These are phyloP conservation scores for Alternaria solani DNA, from an alignment of 2,329 filamentous ascomycete genomes.

Conservation along the genomic window DNA sequence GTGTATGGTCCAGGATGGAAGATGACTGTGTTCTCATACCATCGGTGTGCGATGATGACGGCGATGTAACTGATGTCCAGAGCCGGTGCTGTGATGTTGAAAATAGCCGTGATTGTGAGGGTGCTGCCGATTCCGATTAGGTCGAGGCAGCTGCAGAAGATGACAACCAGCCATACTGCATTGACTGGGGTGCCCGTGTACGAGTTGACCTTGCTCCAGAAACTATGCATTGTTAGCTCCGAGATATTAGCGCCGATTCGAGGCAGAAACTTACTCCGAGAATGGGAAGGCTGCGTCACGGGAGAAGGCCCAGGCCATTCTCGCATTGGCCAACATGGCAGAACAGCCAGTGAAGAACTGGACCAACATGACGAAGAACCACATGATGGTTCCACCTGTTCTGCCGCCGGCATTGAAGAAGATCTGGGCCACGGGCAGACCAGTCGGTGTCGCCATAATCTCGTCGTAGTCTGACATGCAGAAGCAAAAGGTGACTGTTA, in stretches of 20 bases:
- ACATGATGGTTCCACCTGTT: constrained; percentile 66
- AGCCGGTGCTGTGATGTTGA: constrained; percentile 58
- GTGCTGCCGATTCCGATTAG: constrained; percentile 62
- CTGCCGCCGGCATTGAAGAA: constrained; percentile 67
- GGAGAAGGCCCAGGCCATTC: constrained; percentile 69
- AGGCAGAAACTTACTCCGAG: constrained; percentile 56
- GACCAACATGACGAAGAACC: constrained; percentile 68
- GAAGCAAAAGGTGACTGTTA: constrained; percentile 70
- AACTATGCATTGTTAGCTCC: constrained; percentile 48
- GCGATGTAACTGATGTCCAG: constrained; percentile 65
- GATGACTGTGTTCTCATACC: constrained; percentile 61
- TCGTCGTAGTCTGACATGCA: constrained; percentile 66
- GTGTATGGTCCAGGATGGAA: constrained; percentile 67
- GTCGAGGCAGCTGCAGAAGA: constrained; percentile 62
- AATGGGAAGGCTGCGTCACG: constrained; percentile 69
- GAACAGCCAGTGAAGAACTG: constrained; percentile 72
- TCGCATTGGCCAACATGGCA: constrained; percentile 69
- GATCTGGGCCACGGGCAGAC: constrained; percentile 65
- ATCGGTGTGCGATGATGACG: constrained; percentile 66
- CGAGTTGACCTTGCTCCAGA: constrained; percentile 62
- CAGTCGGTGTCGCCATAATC: constrained; percentile 66
- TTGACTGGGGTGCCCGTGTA: constrained; percentile 67
- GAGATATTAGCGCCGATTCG: not conserved
- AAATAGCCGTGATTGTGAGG: constrained; percentile 60
- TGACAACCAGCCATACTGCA: constrained; percentile 70